A percentile compares a stretch with the other conserved stretches of the same genome.
These are phyloP conservation scores for Termitomyces sp. DNA, from an alignment of 768 basidiomycete genomes.

Conservation along the genomic window DNA sequence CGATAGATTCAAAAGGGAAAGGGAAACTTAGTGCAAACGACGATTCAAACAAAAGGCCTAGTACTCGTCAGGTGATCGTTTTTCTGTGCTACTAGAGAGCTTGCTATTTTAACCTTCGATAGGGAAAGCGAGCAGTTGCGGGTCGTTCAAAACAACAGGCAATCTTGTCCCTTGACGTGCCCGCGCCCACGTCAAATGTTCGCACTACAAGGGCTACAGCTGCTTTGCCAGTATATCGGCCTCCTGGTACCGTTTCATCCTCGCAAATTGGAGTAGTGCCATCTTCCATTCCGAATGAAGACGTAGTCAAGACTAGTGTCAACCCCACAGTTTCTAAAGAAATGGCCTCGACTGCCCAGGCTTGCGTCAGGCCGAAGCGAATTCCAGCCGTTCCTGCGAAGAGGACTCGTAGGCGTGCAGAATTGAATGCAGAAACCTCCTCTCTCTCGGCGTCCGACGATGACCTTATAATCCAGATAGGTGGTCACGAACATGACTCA, in stretches of 20 bases:
- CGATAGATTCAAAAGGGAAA: constrained; percentile 5
- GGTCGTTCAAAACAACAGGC: not conserved
- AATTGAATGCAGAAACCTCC: constrained; percentile 12
- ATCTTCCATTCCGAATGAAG: constrained; percentile 57
- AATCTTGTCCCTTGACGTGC: not conserved
- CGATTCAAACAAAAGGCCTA: not conserved
- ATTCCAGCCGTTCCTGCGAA: not conserved
- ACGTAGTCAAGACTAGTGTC: constrained; percentile 14
- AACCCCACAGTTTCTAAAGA: not conserved
- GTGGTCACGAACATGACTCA: constrained; percentile 23
- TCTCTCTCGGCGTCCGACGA: constrained; percentile 23
- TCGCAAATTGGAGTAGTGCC: constrained; percentile 39
- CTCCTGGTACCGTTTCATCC: constrained; percentile 14
- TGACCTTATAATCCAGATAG: constrained; percentile 10
- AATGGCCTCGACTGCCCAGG: not conserved
- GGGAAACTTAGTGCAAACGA: not conserved
- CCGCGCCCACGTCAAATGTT: not conserved
- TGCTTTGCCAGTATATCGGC: not conserved
- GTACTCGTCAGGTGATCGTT: constrained; percentile 2
- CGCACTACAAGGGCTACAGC: constrained; percentile 4
- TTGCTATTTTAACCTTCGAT: not conserved
- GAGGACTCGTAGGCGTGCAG: constrained; percentile 12
- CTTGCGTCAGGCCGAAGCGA: constrained; percentile 3
- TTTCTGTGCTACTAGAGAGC: not conserved
- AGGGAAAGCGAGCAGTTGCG: not conserved